phyloP scores from a whole-genome alignment of 2,329 filamentous ascomycete species.

The Fusarium sp. region DNA sequence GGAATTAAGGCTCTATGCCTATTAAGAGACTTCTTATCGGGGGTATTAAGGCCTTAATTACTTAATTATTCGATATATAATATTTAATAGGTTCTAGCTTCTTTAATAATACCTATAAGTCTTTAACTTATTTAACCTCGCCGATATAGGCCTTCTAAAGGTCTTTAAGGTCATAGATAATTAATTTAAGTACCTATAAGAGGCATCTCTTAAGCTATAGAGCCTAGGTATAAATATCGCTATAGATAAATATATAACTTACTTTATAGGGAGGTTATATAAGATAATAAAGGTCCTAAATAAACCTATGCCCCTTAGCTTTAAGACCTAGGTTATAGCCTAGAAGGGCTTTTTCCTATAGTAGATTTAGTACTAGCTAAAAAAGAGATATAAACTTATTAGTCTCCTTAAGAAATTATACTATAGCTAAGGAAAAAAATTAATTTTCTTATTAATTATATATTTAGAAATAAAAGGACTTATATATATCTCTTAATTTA shows the following conservation, averaged over 20 bases:
- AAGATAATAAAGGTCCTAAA: not conserved
- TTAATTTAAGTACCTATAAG: not conserved
- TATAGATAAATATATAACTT: not conserved
- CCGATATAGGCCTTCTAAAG: not conserved
- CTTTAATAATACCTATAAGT: not conserved
- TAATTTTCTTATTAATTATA: no score
- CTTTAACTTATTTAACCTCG: not conserved
- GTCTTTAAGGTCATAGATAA: not conserved
- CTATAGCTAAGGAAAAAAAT: no score
- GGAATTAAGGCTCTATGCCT: not conserved
- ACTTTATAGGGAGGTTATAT: not conserved
- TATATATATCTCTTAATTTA: no score
- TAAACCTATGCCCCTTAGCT: not conserved
- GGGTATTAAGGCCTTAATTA: not conserved
- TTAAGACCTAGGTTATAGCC: not conserved
- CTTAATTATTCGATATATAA: not conserved
- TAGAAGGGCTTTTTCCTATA: not conserved
- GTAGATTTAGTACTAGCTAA: no score
- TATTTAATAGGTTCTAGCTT: not conserved
- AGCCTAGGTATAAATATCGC: not conserved
- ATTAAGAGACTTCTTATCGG: not conserved
- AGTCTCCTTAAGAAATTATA: fast-evolving
- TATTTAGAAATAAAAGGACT: no score
- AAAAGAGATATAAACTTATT: no score
- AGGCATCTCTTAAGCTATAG: not conserved